These are phyloP conservation scores for Camellia oleifera DNA, from an alignment of 179 eudicot genomes.

Conservation along the genomic window DNA sequence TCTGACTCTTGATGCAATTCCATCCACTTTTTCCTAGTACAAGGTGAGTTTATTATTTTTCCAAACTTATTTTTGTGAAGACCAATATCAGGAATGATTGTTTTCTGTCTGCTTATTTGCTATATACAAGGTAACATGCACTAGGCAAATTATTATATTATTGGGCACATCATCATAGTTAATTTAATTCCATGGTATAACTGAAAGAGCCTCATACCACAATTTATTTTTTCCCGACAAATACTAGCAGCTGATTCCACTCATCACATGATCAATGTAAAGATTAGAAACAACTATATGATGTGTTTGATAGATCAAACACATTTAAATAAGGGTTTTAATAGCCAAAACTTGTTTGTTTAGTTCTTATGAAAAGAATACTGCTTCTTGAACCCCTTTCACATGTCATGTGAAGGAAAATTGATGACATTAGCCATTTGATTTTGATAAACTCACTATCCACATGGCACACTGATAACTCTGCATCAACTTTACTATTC, in stretches of 20 bases:
- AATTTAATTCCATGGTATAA: neutral
- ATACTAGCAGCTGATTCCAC: neutral
- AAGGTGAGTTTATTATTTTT: conserved; percentile 45
- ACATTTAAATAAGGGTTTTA: too few species aligned
- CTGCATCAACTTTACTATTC: too few species aligned
- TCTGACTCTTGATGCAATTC: conserved; percentile 43
- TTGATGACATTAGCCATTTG: too few species aligned
- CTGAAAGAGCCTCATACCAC: neutral
- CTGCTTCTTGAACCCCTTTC: too few species aligned
- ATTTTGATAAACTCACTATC: too few species aligned
- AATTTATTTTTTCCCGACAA: neutral
- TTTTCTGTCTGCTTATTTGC: neutral
- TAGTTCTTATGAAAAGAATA: too few species aligned
- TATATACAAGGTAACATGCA: neutral
- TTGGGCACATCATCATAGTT: neutral
- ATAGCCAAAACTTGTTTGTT: too few species aligned
- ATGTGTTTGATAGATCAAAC: too few species aligned
- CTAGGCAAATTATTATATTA: neutral
- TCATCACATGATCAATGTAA: neutral
- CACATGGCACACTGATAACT: too few species aligned
- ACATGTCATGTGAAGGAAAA: too few species aligned
- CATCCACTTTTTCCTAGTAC: conserved; percentile 75
- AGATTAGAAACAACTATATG: neutral
- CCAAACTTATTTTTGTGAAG: neutral
- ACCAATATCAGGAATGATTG: neutral